Evolutionary conservation across 73 alveolate species (phyloP), one percentile per base, ranked within the genome.

Genomic region (Breviolum minutum): DNA sequence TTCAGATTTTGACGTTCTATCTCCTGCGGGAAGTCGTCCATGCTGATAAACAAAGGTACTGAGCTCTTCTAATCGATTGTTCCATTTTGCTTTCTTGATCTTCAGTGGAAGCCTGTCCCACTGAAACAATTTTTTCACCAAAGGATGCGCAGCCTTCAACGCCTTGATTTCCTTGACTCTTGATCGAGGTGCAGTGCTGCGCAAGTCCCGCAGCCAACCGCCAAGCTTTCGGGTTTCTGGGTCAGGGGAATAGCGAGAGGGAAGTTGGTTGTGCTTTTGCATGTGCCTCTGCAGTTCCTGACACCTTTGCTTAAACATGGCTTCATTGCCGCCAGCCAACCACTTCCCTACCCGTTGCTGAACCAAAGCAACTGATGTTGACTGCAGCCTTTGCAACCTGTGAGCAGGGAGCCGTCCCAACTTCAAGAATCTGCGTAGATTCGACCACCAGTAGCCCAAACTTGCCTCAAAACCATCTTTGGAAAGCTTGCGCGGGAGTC

Each of bases 311-410:
- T 29, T 26, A 62, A 92, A 92, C 11, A 14, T n/a, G n/a, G 48
- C 30, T 20, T 17, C 79, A 11, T 63, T 5, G 63, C 27, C 94
- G 9, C n/a, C 79, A 0, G 30, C 62, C 40, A 22, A 19, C 97
- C 97, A 92, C 79, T 71, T 27, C 17, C 16, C 81, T 2, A n/a
- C 90, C 26, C 97, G 97, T 29, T 22, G 32, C 17, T 66, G 80
- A 14, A 92, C 13, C 48, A 61, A 16, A 80, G 32, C 13, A 5
- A 71, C 4, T n/a, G 90, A 26, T 76, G 89, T n/a, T 7, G 26
- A 24, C 16, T 62, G 29, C n/a, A 92, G 89, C 26, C 14, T 7
- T 11, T 92, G 88, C 54, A 92, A 16, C 48, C 90, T 22, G 40
- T 63, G 90, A 40, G 80, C 48, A 6, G 89, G 63, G 27, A 92